Conservation (phyloP, 169 alveolate species). For the Besnoitia besnoiti region DNA sequence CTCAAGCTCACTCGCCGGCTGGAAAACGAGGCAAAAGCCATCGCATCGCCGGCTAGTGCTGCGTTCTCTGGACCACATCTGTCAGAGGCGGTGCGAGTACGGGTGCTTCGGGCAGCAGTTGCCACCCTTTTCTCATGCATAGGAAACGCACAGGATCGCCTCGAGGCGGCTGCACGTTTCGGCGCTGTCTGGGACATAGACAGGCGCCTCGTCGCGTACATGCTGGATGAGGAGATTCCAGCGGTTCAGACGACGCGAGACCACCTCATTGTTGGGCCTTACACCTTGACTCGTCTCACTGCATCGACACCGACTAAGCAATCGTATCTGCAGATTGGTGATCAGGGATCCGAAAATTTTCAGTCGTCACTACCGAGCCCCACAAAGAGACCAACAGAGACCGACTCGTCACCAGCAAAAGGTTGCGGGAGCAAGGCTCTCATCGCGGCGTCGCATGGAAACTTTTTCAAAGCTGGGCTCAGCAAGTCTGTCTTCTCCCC, state of each 20-base stretch:
- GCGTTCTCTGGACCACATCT: conserved; percentile 30
- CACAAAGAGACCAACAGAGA: too few species aligned
- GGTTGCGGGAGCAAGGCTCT: neutral
- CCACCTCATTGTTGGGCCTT: conserved; percentile 45
- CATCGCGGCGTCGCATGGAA: neutral
- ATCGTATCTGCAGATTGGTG: too few species aligned
- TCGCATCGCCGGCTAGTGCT: conserved; percentile 6
- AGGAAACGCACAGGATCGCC: conserved; percentile 41
- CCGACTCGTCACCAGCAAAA: too few species aligned
- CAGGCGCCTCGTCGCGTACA: neutral
- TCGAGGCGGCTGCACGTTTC: conserved; percentile 50
- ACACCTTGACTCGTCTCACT: conserved; percentile 5
- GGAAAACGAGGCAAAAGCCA: conserved; percentile 14
- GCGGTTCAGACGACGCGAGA: neutral
- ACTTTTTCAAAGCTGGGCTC: neutral
- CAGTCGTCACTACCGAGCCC: too few species aligned
- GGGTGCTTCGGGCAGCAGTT: conserved; percentile 50
- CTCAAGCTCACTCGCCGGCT: conserved; percentile 63
- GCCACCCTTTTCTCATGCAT: conserved; percentile 45
- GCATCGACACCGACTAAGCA: neutral
- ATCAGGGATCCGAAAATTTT: too few species aligned
- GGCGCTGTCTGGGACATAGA: conserved; percentile 51
- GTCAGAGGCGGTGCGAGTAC: conserved; percentile 46
- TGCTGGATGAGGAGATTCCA: conserved; percentile 24
- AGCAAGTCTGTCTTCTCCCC: conserved; percentile 52